phyloP scores from a whole-genome alignment of 352 stramenopile species.

The Globisporangium mamillatum region DNA sequence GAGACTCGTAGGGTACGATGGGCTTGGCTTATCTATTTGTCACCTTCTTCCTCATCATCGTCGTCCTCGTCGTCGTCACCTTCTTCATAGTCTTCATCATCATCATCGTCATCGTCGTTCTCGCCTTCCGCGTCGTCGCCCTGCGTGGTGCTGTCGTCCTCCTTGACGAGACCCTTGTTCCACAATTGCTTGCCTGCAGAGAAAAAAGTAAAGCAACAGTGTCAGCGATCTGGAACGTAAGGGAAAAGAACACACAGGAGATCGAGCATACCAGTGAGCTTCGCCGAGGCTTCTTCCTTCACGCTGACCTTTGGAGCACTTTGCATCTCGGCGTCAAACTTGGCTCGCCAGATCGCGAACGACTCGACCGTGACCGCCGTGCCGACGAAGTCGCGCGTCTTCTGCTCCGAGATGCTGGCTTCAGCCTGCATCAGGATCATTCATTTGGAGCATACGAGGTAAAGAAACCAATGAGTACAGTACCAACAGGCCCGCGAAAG shows the following conservation, averaged over 20 bases:
- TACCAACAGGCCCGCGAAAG: not conserved
- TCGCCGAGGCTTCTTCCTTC: constrained; percentile 70
- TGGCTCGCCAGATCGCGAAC: constrained; percentile 68
- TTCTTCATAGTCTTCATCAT: constrained; percentile 31
- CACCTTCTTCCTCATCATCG: constrained; percentile 4
- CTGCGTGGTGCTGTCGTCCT: constrained; percentile 42
- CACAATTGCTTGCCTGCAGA: constrained; percentile 57
- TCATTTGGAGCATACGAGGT: not conserved
- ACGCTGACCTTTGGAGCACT: constrained; percentile 36
- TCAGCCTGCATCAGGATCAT: not conserved
- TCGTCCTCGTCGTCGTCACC: constrained; percentile 27
- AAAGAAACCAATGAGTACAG: not conserved
- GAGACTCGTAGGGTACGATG: not conserved
- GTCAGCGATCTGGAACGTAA: not conserved
- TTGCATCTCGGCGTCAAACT: constrained; percentile 71
- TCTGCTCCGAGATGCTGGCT: constrained; percentile 10
- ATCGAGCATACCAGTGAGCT: constrained; percentile 60
- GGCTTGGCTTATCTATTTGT: constrained; percentile 6
- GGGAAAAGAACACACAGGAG: not conserved
- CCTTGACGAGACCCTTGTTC: constrained; percentile 70
- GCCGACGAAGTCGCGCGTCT: constrained; percentile 24
- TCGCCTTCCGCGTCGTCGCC: constrained; percentile 45
- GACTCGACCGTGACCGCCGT: constrained; percentile 79
- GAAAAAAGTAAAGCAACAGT: not conserved
- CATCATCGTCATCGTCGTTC: constrained; percentile 36